Conservation (phyloP, 2,329 filamentous ascomycete species). For the Sclerotinia subarctica region DNA sequence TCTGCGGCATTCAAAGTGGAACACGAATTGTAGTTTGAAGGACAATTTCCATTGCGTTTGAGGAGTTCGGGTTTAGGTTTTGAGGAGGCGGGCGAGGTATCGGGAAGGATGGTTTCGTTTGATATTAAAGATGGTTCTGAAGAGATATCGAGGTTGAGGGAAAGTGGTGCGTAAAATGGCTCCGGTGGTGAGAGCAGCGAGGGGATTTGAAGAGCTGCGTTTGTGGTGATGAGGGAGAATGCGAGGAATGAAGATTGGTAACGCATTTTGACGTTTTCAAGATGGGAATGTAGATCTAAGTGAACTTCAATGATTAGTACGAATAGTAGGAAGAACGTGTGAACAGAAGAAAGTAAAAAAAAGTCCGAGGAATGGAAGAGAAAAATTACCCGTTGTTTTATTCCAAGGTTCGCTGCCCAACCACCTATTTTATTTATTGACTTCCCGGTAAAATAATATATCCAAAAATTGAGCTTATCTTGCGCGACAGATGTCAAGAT, state of each 20-base stretch:
- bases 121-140: slow-evolving; percentile 18
- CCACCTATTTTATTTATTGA: slow-evolving; percentile 11
- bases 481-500: background rate
- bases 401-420: slow-evolving; percentile 11
- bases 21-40: slow-evolving; percentile 37
- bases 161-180: slow-evolving; percentile 30
- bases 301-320: background rate
- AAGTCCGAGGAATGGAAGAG: background rate
- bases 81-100: slow-evolving; percentile 17
- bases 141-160: slow-evolving; percentile 20
- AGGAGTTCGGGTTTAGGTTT: slow-evolving; percentile 27
- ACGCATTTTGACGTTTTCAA: background rate
- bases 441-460: slow-evolving; percentile 5
- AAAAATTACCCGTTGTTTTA: slow-evolving; percentile 5
- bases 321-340: slow-evolving; percentile 3
- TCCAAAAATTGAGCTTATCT: slow-evolving; percentile 2
- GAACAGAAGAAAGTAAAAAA: background rate
- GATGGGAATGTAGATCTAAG: background rate
- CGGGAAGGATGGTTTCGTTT: slow-evolving; percentile 28
- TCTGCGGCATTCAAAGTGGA: slow-evolving; percentile 32
- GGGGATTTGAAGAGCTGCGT: slow-evolving; percentile 32
- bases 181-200: slow-evolving; percentile 31
- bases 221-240: slow-evolving; percentile 12
- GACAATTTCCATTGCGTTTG: slow-evolving; percentile 37
- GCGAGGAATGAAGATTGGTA: slow-evolving; percentile 10